Base-by-base conservation (phyloP, 2,329 filamentous ascomycete genomes). In the Alternaria sp. region DNA sequence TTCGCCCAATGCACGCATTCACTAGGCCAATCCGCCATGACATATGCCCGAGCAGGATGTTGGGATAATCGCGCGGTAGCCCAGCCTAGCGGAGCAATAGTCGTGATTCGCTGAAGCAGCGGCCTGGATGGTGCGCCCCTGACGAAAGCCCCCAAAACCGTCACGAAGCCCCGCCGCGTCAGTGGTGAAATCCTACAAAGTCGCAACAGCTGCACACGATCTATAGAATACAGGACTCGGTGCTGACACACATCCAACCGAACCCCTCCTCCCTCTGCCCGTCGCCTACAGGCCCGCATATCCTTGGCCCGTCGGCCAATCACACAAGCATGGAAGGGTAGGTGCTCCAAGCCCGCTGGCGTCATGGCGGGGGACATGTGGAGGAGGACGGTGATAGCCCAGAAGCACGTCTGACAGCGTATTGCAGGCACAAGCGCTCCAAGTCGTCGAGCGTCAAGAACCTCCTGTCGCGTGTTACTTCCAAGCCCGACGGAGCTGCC, bases 391-490 rank as follows among this genome's bases (percentile, higher is more conserved):
- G 23, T 45, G 13, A 17, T 52, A 13, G 10, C 55, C 28, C 40
- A 44, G 57, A 40, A 26, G 13, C 15, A 47, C 28, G 23, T 55
- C 36, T 63, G 56, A 62, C 67, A 36, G 52, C 49, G 25, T 49
- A 43, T 40, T 43, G 50, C 70, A 79, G 77, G 47, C 81, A 82
- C 76, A 83, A 83, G 73, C 80, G 82, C 61, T 79, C 77, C 74
- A 81, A 81, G 71, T 80, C 78, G 54, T 67, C 66, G 66, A 74
- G 68, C 59, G 79, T 80, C 52, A 79, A 78, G 69, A 73, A 77
- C 58, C 74, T 81, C 53, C 72, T 81, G 26, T 69, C 68, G n/a
- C 70, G 73, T 47, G 78, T 78, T 21, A 77, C 76, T 1, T 77
- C 74, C 49, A 75, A 72, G 66, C 36, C 61, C 51, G 74, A 67